These are phyloP conservation scores for Sporothrix humicola DNA, from an alignment of 2,329 filamentous ascomycete species.

Conservation along the genomic window DNA sequence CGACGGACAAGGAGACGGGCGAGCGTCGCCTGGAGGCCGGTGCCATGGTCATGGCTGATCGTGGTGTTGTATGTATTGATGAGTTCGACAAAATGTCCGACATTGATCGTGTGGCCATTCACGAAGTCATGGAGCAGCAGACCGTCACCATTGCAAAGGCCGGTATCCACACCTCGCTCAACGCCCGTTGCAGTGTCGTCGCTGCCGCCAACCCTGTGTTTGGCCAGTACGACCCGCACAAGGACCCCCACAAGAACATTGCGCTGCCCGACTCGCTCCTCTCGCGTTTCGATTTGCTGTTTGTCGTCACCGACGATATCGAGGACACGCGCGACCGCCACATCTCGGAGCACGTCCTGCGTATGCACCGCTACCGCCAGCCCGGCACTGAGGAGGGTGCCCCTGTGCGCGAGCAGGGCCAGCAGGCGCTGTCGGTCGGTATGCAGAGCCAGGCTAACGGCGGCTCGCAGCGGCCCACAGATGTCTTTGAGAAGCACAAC, in stretches of 20 bases:
- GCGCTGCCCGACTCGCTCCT: constrained; percentile 93
- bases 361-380: constrained; percentile 95
- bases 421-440: constrained; percentile 86
- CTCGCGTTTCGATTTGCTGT: constrained; percentile 97
- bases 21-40: constrained; percentile 93
- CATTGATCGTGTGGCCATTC: constrained; percentile 94
- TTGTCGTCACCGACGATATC: constrained; percentile 97
- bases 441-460: constrained; percentile 75
- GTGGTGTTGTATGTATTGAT: constrained; percentile 97
- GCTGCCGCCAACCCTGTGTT: constrained; percentile 98
- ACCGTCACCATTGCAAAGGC: constrained; percentile 99
- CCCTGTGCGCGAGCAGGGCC: constrained; percentile 85
- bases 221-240: constrained; percentile 97
- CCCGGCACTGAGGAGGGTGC: constrained; percentile 93
- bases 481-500: constrained; percentile 96
- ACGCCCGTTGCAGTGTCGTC: constrained; percentile 94
- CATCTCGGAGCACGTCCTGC: constrained; percentile 93
- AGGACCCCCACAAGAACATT: constrained; percentile 98
- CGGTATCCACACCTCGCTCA: constrained; percentile 95
- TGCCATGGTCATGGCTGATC: constrained; percentile 97
- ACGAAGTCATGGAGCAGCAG: constrained; percentile 99
- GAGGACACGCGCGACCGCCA: constrained; percentile 90
- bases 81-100: constrained; percentile 99
- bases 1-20: constrained; percentile 95
- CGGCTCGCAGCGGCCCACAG: constrained; percentile 71